Percentiles rank a stretch among this genome's conserved stretches.
These are phyloP conservation scores for Choiromyces venosus DNA, from an alignment of 495 filamentous ascomycete genomes.

Conservation along the genomic window DNA sequence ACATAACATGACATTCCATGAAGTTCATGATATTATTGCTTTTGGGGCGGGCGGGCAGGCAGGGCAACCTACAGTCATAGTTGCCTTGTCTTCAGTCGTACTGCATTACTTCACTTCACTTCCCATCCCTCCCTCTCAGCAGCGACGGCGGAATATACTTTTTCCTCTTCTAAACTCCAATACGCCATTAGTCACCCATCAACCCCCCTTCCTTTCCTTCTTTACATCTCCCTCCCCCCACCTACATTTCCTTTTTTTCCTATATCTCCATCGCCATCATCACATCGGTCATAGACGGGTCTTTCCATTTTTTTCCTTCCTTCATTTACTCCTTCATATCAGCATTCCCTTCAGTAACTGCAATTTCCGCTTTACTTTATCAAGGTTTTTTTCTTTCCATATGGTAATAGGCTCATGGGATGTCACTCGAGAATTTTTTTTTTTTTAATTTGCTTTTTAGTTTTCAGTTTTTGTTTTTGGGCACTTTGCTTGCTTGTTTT, in stretches of 20 bases:
- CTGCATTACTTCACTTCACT: no score
- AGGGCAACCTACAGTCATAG: no score
- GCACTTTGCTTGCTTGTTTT: neutral
- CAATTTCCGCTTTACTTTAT: slow-evolving; percentile 10
- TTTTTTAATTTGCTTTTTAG: neutral
- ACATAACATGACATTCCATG: neutral
- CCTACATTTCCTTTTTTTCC: no score
- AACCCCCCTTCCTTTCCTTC: neutral
- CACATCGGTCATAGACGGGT: slow-evolving; percentile 6
- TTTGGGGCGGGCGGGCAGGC: no score
- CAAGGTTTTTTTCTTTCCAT: neutral
- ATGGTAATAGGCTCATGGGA: slow-evolving; percentile 8
- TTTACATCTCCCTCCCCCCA: neutral
- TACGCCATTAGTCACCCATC: no score
- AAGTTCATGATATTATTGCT: neutral
- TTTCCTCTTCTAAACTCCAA: neutral
- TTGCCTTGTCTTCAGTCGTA: no score
- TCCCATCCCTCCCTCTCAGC: no score
- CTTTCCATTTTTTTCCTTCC: slow-evolving; percentile 8
- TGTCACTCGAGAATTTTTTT: neutral
- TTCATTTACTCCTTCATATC: slow-evolving; percentile 15
- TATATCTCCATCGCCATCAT: no score
- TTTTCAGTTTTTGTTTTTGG: neutral
- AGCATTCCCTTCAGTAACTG: slow-evolving; percentile 16
- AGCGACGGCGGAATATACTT: neutral